Conservation (phyloP, 2,329 filamentous ascomycete species). For the Neodidymelliopsis sp. region DNA sequence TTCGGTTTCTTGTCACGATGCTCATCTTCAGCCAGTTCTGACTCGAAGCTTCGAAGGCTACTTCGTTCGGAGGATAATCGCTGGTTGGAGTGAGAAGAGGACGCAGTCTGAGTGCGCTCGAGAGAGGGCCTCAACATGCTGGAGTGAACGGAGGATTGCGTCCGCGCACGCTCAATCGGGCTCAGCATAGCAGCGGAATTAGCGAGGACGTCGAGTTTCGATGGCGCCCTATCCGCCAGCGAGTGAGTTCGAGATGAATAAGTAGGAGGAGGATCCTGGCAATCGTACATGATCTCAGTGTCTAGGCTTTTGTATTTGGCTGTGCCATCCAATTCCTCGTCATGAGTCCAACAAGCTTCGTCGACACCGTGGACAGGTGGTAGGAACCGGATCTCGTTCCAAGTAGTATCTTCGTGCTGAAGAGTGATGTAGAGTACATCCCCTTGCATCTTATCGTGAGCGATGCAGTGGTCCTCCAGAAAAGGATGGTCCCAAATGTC, state of each 20-base stretch:
- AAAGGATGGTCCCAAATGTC: constrained; percentile 51
- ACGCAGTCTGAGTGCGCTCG: constrained; percentile 12
- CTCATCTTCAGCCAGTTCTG: constrained; percentile 48
- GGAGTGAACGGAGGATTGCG: constrained; percentile 18
- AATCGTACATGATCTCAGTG: constrained; percentile 53
- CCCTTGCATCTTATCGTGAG: constrained; percentile 52
- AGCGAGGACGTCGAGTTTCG: constrained; percentile 49
- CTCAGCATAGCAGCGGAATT: constrained; percentile 48
- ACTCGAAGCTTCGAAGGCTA: constrained; percentile 48
- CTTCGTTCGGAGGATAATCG: constrained; percentile 46
- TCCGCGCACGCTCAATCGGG: constrained; percentile 42
- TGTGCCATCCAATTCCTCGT: constrained; percentile 50
- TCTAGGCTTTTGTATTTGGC: constrained; percentile 48
- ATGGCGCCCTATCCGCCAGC: constrained; percentile 47
- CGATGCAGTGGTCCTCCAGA: constrained; percentile 51
- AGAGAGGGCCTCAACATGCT: constrained; percentile 18
- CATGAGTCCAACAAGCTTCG: constrained; percentile 50
- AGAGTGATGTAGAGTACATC: constrained; percentile 52
- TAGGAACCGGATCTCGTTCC: constrained; percentile 50
- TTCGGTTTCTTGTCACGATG: constrained; percentile 53
- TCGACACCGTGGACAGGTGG: constrained; percentile 42
- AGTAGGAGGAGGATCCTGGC: constrained; percentile 52
- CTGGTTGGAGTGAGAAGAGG: constrained; percentile 26
- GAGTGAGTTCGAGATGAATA: constrained; percentile 53
- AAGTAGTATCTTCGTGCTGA: constrained; percentile 50